Conservation (phyloP, 2,329 filamentous ascomycete species). For the Cryphonectria nitschkei region DNA sequence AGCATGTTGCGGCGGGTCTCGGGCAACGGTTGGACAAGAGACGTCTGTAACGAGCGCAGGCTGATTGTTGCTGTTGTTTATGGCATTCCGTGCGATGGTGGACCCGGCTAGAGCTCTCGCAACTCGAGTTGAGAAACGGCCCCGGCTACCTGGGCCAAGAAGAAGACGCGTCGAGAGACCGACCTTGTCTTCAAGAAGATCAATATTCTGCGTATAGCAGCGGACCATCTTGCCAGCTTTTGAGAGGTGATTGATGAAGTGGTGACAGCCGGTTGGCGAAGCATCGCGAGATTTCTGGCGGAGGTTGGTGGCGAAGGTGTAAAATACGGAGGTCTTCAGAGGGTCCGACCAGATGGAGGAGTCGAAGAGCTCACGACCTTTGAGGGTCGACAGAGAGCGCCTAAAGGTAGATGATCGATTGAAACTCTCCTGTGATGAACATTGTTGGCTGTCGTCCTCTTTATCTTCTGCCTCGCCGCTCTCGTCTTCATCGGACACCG, state of each 20-base stretch:
- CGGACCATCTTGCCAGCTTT: constrained; percentile 70
- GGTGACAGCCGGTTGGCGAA: constrained; percentile 66
- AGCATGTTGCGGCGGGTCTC: background rate
- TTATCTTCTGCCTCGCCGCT: constrained; percentile 10
- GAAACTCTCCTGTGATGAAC: constrained; percentile 36
- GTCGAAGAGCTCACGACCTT: constrained; percentile 74
- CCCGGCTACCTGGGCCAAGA: constrained; percentile 64
- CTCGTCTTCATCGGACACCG: constrained; percentile 47
- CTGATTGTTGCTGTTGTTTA: constrained; percentile 3
- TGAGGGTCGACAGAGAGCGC: constrained; percentile 60
- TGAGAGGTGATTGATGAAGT: constrained; percentile 68
- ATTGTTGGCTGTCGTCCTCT: constrained; percentile 13
- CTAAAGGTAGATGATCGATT: constrained; percentile 37
- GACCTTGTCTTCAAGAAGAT: constrained; percentile 72
- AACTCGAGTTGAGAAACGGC: constrained; percentile 55
- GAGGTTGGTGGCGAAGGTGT: constrained; percentile 71
- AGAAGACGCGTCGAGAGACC: constrained; percentile 66
- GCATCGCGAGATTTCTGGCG: constrained; percentile 67
- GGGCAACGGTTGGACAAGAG: background rate
- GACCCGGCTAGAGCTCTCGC: constrained; percentile 22
- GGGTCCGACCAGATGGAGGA: constrained; percentile 71
- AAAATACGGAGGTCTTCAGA: constrained; percentile 70
- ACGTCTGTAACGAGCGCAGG: background rate
- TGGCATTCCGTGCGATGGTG: background rate
- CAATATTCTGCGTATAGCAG: constrained; percentile 78